Base-by-base conservation (phyloP, 192 early-diverging fungal genomes). In the Lunasporangiospora selenospora region DNA sequence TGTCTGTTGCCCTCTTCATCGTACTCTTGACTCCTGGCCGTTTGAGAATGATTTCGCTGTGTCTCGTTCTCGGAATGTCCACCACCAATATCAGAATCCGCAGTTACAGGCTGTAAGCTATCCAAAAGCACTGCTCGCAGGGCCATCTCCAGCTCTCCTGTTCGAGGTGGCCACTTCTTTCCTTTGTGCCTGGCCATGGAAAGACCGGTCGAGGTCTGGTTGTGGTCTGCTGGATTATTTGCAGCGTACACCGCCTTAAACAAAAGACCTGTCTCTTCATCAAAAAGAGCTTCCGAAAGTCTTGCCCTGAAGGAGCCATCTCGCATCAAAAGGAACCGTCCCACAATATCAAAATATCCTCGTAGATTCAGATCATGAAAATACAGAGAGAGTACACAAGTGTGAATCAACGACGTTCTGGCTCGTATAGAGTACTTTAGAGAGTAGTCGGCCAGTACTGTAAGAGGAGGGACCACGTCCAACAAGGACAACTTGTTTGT, bases 351-450 rank as follows among this genome's bases (percentile, higher is more conserved):
- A 4, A 85, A 42, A 49, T 85, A 76, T 16, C 60, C 62, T 31
- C 67, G 45, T 9, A 85, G 67, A 32, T 70, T 65, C 27, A 83
- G 46, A 40, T 79, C 77, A 24, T 77, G 65, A 31, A 85, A 69
- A 30, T 83, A 82, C 26, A 76, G 66, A 0, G 75, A 76, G 57
- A 85, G 54, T 10, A 81, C 77, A 41, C 75, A 83, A 8, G 75
- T 65, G 33, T 81, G 77, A 0, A 85, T 49, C 12, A 81, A 30
- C 8, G 59, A 76, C 4, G 63, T 58, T 8, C 65, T 56, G 10
- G 37, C 32, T 13, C 43, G 33, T n/a, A 82, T 62, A 1, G 80
- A 59, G 34, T 75, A 37, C 6, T 46, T 40, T 27, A 79, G 39
- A 30, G 64, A 66, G 13, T 61, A 46, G 10, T 53, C 46, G 8